A percentile compares a stretch with the other conserved stretches of the same genome.
Conservation (phyloP, 2,329 filamentous ascomycete genomes). For the Domatiomyces catenatus region DNA sequence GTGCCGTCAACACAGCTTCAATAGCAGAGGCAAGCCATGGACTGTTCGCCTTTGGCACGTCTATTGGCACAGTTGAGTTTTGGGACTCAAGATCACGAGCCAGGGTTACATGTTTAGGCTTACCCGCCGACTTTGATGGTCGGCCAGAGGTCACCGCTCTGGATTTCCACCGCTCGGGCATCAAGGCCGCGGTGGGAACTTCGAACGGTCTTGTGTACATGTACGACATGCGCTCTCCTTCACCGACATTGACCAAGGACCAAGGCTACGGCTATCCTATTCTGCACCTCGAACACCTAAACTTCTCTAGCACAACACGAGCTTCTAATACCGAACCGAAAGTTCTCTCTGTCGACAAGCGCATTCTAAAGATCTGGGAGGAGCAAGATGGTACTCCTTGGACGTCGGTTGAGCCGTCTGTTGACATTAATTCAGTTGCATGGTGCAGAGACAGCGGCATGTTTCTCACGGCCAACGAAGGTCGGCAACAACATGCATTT, state of each 20-base stretch:
- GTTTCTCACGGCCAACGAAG: constrained; percentile 93
- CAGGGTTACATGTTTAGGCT: constrained; percentile 60
- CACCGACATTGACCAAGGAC: constrained; percentile 76
- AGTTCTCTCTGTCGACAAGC: constrained; percentile 80
- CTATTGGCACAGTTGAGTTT: constrained; percentile 87
- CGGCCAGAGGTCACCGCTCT: constrained; percentile 64
- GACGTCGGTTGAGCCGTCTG: constrained; percentile 88
- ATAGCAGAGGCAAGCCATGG: constrained; percentile 83
- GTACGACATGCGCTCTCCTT: constrained; percentile 79
- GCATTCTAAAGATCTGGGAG: constrained; percentile 96
- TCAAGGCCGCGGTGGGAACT: constrained; percentile 76
- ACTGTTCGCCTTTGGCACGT: constrained; percentile 82
- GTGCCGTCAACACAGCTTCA: constrained; percentile 73
- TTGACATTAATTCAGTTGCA: constrained; percentile 86
- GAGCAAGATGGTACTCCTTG: constrained; percentile 67
- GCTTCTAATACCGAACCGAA: constrained; percentile 56
- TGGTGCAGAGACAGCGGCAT: constrained; percentile 89
- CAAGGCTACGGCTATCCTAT: constrained; percentile 92
- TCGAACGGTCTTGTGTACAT: constrained; percentile 76
- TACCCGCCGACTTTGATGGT: constrained; percentile 26
- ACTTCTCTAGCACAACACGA: constrained; percentile 51
- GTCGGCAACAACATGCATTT: constrained; percentile 85
- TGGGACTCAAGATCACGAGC: constrained; percentile 82
- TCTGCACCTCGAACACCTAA: constrained; percentile 59
- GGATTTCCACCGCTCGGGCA: constrained; percentile 67